Conservation (phyloP, 2,329 filamentous ascomycete species). For the Simplicillium aogashimaense region DNA sequence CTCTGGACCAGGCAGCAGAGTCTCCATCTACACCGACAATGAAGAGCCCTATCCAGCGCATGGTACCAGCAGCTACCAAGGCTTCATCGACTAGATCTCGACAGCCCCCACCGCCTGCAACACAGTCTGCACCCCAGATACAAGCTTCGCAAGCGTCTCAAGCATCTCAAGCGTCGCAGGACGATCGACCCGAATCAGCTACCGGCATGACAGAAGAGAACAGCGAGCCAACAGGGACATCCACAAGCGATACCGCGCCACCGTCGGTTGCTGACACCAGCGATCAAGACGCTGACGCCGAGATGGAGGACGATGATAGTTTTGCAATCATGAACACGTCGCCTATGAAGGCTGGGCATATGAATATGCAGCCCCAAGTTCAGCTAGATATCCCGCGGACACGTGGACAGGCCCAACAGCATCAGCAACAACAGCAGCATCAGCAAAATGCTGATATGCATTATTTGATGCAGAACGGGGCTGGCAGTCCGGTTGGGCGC, state of each 20-base stretch:
- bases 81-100: too few species aligned
- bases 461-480: slow-evolving; percentile 33
- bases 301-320: slow-evolving; percentile 50
- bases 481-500: slow-evolving; percentile 22
- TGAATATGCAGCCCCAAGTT: slow-evolving; percentile 27
- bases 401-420: slow-evolving; percentile 24
- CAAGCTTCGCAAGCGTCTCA: slow-evolving; percentile 8
- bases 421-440: slow-evolving; percentile 3
- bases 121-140: too few species aligned
- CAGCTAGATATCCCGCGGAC: slow-evolving; percentile 34
- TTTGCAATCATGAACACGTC: slow-evolving; percentile 39
- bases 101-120: too few species aligned
- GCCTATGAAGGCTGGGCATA: slow-evolving; percentile 23
- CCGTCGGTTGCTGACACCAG: slow-evolving; percentile 25
- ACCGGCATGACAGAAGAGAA: slow-evolving; percentile 3
- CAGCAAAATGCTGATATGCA: slow-evolving; percentile 18
- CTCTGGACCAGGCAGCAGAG: slow-evolving; percentile 28
- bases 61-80: too few species aligned
- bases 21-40: slow-evolving; percentile 6
- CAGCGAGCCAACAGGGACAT: slow-evolving; percentile 21
- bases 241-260: slow-evolving; percentile 17
- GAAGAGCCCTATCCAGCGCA: too few species aligned
- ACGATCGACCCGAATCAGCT: slow-evolving; percentile 14
- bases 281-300: slow-evolving; percentile 31
- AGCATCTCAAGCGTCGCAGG: slow-evolving; percentile 9